Conservation (phyloP, 768 basidiomycete genomes). For the Tricholoma flavovirens region DNA sequence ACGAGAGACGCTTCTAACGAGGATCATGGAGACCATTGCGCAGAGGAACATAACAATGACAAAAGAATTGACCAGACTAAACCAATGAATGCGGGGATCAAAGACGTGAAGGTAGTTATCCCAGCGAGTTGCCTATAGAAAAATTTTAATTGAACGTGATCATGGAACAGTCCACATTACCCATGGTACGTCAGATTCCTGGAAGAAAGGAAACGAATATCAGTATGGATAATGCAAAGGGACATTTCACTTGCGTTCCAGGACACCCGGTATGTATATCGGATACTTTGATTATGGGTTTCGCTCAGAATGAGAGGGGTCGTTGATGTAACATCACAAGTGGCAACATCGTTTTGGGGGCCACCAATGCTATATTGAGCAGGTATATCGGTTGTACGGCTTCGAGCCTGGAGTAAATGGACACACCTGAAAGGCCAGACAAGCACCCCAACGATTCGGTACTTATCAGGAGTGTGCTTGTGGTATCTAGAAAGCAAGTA, state of each 20-base stretch:
- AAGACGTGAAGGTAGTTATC: slow-evolving; percentile 94
- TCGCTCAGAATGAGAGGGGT: slow-evolving; percentile 58
- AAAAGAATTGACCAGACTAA: slow-evolving; percentile 88
- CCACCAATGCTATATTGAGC: slow-evolving; percentile 54
- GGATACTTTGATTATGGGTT: slow-evolving; percentile 51
- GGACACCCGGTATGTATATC: slow-evolving; percentile 83
- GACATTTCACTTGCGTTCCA: slow-evolving; percentile 60
- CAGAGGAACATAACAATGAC: slow-evolving; percentile 90
- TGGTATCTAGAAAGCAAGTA: slow-evolving; percentile 61
- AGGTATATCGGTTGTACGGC: background rate
- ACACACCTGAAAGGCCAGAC: slow-evolving; percentile 60
- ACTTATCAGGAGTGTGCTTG: slow-evolving; percentile 56
- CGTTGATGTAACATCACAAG: slow-evolving; percentile 43
- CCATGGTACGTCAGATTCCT: slow-evolving; percentile 88
- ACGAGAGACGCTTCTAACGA: slow-evolving; percentile 78
- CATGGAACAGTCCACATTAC: slow-evolving; percentile 27
- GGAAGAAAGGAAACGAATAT: slow-evolving; percentile 3
- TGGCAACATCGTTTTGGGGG: slow-evolving; percentile 40
- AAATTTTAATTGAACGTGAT: background rate
- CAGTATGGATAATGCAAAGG: background rate
- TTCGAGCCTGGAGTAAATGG: background rate
- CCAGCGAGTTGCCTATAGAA: slow-evolving; percentile 82
- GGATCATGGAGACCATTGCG: slow-evolving; percentile 88
- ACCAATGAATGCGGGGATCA: slow-evolving; percentile 94
- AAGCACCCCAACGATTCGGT: slow-evolving; percentile 87